Conservation (phyloP, 331 rosid species). For the Quercus tomentella region DNA sequence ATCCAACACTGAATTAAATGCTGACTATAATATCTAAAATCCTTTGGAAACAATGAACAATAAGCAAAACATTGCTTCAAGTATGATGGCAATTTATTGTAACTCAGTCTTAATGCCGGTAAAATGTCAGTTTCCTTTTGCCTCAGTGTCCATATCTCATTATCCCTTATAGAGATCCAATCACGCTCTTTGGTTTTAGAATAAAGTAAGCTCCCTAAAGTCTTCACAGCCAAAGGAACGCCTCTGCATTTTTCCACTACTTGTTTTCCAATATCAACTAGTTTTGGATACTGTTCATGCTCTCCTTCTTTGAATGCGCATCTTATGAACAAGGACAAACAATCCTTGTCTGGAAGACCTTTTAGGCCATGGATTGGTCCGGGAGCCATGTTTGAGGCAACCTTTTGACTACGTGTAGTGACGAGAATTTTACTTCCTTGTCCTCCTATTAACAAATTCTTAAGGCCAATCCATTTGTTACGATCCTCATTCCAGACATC, state of each 20-base stretch:
- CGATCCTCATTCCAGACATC: too few species aligned
- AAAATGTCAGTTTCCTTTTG: neutral
- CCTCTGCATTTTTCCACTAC: constrained; percentile 25
- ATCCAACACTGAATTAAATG: too few species aligned
- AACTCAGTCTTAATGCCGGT: constrained; percentile 21
- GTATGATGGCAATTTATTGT: too few species aligned
- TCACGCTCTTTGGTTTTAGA: neutral
- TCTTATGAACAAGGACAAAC: neutral
- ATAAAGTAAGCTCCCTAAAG: constrained; percentile 22
- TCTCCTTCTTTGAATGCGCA: constrained; percentile 30
- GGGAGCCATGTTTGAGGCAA: constrained; percentile 5
- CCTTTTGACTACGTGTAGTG: neutral
- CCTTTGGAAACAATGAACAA: too few species aligned
- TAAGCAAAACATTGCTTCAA: too few species aligned
- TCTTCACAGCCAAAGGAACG: constrained; percentile 32
- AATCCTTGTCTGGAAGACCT: neutral
- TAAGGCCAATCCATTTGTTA: constrained; percentile 19
- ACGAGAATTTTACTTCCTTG: constrained; percentile 21
- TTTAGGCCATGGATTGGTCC: neutral
- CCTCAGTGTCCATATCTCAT: constrained; percentile 3
- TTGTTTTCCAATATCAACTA: constrained; percentile 15
- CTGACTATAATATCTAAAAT: too few species aligned
- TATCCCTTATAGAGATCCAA: constrained; percentile 16
- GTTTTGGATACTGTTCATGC: neutral
- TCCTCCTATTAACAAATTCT: constrained; percentile 3